Evolutionary conservation across 352 stramenopile species (phyloP).

Genomic region (Phytophthora chlamydospora): DNA sequence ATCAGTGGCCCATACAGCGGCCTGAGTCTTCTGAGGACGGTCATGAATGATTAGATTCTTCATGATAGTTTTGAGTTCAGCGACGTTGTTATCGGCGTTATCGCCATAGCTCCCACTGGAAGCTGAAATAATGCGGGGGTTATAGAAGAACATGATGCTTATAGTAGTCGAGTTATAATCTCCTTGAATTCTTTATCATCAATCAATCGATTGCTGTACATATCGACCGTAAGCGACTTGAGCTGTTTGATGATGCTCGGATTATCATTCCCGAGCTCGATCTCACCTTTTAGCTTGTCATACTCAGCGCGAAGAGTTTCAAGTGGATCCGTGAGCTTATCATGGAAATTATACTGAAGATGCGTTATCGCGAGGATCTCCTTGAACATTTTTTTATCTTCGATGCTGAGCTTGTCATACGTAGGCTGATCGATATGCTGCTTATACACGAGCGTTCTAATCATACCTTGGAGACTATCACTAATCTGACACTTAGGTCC

Average conservation of each 20-base stretch:
- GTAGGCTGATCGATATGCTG: neutral
- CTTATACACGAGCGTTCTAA: neutral
- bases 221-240: neutral
- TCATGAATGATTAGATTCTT: no score
- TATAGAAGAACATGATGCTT: slow-evolving; percentile 1
- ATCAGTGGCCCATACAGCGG: neutral
- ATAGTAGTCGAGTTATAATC: slow-evolving; percentile 4
- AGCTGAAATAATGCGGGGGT: slow-evolving; percentile 4
- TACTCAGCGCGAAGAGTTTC: slow-evolving; percentile 4
- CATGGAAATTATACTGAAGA: slow-evolving; percentile 2
- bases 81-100: neutral
- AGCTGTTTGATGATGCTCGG: slow-evolving; percentile 7
- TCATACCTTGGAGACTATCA: neutral
- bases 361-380: slow-evolving; percentile 2
- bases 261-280: slow-evolving; percentile 1
- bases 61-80: neutral
- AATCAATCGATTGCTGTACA: slow-evolving; percentile 3
- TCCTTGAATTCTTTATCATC: slow-evolving; percentile 3
- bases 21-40: neutral
- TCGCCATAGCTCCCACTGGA: neutral
- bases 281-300: slow-evolving; percentile 5
- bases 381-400: slow-evolving; percentile 6
- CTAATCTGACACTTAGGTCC: slow-evolving; percentile 4
- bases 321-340: slow-evolving; percentile 2
- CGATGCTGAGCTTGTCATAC: no score